Percentiles rank a stretch among this genome's conserved stretches.
Evolutionary conservation across 1,139 yeast genomes (phyloP).

Genomic region (Hyphopichia pseudoburtonii): DNA sequence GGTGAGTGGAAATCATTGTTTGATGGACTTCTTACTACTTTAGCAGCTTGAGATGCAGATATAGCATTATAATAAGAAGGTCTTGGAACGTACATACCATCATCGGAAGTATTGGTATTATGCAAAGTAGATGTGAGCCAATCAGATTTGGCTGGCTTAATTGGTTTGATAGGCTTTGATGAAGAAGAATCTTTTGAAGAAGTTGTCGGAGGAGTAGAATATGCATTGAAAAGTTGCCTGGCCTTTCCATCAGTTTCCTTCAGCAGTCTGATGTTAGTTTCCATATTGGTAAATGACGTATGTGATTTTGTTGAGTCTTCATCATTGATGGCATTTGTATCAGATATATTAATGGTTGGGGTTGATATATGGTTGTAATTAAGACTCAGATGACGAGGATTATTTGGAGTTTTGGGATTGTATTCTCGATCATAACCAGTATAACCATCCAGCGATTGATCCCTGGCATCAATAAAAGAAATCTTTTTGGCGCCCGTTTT

Average conservation of each 20-base stretch:
- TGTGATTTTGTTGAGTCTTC: too few relatives aligned
- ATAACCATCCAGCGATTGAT: neutral
- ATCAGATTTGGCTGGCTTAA: constrained; percentile 11
- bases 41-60: constrained; percentile 12
- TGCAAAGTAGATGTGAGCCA: constrained; percentile 18
- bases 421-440: neutral
- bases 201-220: neutral
- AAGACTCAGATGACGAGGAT: neutral
- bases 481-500: neutral
- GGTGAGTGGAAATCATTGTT: neutral
- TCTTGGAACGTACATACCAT: constrained; percentile 9
- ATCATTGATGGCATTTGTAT: neutral
- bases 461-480: constrained; percentile 5
- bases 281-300: constrained; percentile 22
- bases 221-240: constrained; percentile 3
- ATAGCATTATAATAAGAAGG: constrained; percentile 12
- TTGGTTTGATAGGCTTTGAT: neutral
- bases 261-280: constrained; percentile 14
- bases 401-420: neutral
- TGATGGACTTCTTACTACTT: neutral
- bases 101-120: constrained; percentile 2
- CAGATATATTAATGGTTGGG: neutral
- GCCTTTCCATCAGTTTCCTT: neutral
- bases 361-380: neutral
- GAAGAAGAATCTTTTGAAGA: neutral